Base-by-base conservation (phyloP, 2,329 filamentous ascomycete genomes). In the Pseudogymnoascus destructans region DNA sequence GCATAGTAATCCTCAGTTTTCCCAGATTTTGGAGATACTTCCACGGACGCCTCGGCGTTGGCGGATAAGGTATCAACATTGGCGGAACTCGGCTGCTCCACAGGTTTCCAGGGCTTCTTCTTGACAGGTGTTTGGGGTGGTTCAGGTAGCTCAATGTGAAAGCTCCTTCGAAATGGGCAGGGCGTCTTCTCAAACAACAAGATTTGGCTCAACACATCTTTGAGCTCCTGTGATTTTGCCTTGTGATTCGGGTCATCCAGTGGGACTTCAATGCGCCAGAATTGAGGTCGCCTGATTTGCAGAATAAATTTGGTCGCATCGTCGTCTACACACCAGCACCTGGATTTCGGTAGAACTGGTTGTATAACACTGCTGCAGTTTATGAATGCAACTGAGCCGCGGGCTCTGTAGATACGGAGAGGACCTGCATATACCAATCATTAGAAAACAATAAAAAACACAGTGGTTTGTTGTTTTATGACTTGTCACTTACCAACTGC, bases 321-420 rank as follows among this genome's bases (percentile, higher is more conserved):
- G 59, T 89, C 86, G 69, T 95, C 88, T 30, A 96, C 86, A 69
- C 87, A 95, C 91, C 91, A 96, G 68, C 87, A 95, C 71, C 95
- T 90, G 60, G 89, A 95, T 70, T 89, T 89, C 21, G 88, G 89
- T 57, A 96, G 74, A 62, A 96, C 93, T 9, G 91, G 87, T 66
- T 93, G 88, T 15, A 95, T 55, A 13, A 91, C 85, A 58, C 82
- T 83, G 60, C 88, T 88, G 63, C 89, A 95, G 70, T 87, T 92
- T 8, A 96, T 77, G 66, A 95, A 96, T 10, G 89, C 87, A 13
- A 93, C 88, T 8, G 89, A 89, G 17, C 89, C 87, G 6, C 87
- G 87, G 32, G 93, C 86, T 66, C 87, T 85, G 69, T 96, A 95
- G 62, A 96, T 89, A 62, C 85, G 81, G 61, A 96, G 79, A 1